Conservation (phyloP, 2,329 filamentous ascomycete species). For the Sporothrix brasiliensis region DNA sequence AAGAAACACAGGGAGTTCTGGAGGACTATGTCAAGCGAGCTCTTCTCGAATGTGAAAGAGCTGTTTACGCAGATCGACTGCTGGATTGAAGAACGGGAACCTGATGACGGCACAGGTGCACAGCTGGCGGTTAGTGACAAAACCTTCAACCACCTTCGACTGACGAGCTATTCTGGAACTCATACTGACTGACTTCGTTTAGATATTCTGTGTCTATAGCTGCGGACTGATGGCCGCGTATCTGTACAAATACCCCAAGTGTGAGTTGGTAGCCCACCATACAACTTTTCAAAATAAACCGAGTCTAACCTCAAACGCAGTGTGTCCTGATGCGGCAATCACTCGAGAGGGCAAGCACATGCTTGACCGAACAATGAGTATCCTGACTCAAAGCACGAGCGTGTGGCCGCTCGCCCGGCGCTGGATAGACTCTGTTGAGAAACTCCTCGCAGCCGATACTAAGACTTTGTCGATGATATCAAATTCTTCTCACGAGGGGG, state of each 20-base stretch:
- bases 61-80: constrained; percentile 54
- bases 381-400: constrained; percentile 52
- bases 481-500: constrained; percentile 44
- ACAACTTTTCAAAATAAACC: neutral
- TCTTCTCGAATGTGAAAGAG: constrained; percentile 52
- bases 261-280: constrained; percentile 27
- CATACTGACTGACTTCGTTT: neutral
- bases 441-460: constrained; percentile 48
- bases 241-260: constrained; percentile 49
- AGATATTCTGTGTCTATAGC: constrained; percentile 56
- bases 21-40: constrained; percentile 47
- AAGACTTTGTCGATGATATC: constrained; percentile 43
- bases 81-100: constrained; percentile 51
- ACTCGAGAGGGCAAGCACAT: constrained; percentile 49
- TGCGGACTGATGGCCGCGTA: constrained; percentile 56
- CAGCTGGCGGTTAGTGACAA: constrained; percentile 50
- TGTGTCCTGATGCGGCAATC: constrained; percentile 47
- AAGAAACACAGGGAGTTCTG: constrained; percentile 45
- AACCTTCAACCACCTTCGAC: too few species aligned
- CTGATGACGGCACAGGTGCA: constrained; percentile 53
- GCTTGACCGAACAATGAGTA: constrained; percentile 49
- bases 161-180: neutral
- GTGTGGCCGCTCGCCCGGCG: constrained; percentile 55
- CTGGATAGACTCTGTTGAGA: constrained; percentile 53
- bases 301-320: constrained; percentile 37